phyloP scores from a whole-genome alignment of 1,139 yeast genomes.

The Geotrichum restrictum region DNA sequence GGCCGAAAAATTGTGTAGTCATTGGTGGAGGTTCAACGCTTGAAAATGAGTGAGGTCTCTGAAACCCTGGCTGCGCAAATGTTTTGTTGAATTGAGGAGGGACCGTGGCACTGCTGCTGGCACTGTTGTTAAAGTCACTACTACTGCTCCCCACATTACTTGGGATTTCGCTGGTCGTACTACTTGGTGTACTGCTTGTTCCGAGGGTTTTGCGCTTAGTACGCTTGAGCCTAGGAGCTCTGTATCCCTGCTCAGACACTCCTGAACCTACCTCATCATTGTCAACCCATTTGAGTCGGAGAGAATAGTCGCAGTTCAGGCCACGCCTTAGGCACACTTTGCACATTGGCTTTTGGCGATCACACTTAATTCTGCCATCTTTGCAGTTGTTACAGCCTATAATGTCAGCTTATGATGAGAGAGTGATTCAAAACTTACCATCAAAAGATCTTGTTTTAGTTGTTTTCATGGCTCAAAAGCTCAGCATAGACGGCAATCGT shows the following conservation, averaged over 20 bases:
- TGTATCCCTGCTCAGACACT: constrained; percentile 3
- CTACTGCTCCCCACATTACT: background rate
- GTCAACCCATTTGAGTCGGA: constrained; percentile 20
- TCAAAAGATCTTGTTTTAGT: constrained; percentile 10
- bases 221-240: constrained; percentile 15
- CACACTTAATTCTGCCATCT: constrained; percentile 18
- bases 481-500: too few relatives aligned
- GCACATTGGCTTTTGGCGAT: constrained; percentile 18
- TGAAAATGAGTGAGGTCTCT: too few relatives aligned
- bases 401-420: background rate
- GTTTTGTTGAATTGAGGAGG: too few relatives aligned
- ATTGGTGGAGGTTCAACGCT: too few relatives aligned
- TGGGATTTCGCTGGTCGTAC: background rate
- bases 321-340: constrained; percentile 14
- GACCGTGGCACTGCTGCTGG: too few relatives aligned
- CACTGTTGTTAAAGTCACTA: background rate
- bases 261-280: constrained; percentile 10
- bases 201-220: background rate
- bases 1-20: too few relatives aligned
- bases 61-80: too few relatives aligned
- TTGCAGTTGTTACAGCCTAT: constrained; percentile 16
- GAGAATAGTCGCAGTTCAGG: constrained; percentile 15
- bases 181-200: background rate
- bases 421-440: constrained; percentile 2
- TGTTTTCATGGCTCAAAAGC: background rate